These are phyloP conservation scores for Rugonectria rugulosa DNA, from an alignment of 2,329 filamentous ascomycete genomes.

Conservation along the genomic window DNA sequence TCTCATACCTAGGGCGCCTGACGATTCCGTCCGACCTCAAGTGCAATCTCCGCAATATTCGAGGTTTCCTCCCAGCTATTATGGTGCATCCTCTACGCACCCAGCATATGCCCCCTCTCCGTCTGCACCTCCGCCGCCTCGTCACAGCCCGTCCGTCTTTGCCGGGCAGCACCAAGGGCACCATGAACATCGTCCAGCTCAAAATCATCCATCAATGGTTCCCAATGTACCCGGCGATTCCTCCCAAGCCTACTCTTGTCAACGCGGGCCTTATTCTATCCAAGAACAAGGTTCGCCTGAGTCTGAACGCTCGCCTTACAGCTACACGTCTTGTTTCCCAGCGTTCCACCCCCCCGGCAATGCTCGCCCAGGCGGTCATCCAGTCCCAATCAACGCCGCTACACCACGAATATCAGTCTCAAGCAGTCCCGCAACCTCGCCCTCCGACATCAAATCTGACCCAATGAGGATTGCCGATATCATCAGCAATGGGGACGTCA, in stretches of 20 bases:
- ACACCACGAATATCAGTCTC: neutral
- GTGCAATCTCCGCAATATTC: slow-evolving; percentile 20
- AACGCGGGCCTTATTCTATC: slow-evolving; percentile 10
- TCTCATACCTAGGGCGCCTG: slow-evolving; percentile 31
- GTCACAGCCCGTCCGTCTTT: slow-evolving; percentile 12
- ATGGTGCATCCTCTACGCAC: slow-evolving; percentile 23
- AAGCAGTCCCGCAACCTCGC: slow-evolving; percentile 23
- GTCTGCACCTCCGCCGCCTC: slow-evolving; percentile 16
- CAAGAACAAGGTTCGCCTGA: slow-evolving; percentile 16
- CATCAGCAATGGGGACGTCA: slow-evolving; percentile 15
- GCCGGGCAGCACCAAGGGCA: slow-evolving; percentile 23
- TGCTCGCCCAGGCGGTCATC: slow-evolving; percentile 12
- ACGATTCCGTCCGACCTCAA: slow-evolving; percentile 22
- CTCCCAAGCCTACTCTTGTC: slow-evolving; percentile 20
- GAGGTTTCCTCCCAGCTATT: slow-evolving; percentile 21
- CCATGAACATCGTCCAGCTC: slow-evolving; percentile 8
- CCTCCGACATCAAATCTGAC: slow-evolving; percentile 27
- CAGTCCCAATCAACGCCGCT: slow-evolving; percentile 1
- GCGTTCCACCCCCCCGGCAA: slow-evolving; percentile 6
- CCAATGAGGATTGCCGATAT: slow-evolving; percentile 36
- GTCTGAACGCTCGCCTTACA: slow-evolving; percentile 8
- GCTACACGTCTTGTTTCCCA: slow-evolving; percentile 15
- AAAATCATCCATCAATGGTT: slow-evolving; percentile 8
- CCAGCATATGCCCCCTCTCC: slow-evolving; percentile 26
- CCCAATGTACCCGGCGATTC: slow-evolving; percentile 4